Evolutionary conservation across 1,284 basidiomycete genomes (phyloP).

Genomic region (Ceratobasidium sp.): DNA sequence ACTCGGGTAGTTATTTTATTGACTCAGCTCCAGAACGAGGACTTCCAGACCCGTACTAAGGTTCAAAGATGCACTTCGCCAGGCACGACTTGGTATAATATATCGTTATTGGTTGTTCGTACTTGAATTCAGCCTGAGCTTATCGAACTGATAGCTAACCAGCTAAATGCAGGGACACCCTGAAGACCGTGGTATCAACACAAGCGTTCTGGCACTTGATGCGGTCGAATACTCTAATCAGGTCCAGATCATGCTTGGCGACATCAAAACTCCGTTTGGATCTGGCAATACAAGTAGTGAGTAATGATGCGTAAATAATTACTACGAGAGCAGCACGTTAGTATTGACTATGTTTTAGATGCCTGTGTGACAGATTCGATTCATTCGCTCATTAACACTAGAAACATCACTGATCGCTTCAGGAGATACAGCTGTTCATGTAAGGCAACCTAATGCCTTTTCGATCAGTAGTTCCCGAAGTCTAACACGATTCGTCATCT

Average conservation of each 20-base stretch:
- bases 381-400: background rate
- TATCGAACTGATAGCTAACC: background rate
- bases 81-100: background rate
- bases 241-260: background rate
- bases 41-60: background rate
- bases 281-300: background rate
- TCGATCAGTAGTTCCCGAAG: background rate
- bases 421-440: too few relatives aligned
- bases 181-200: background rate
- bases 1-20: background rate
- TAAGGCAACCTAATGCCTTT: too few relatives aligned
- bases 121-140: background rate
- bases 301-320: background rate
- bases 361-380: background rate
- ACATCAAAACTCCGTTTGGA: background rate
- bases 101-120: background rate
- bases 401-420: background rate
- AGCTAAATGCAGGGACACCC: too few relatives aligned
- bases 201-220: too few relatives aligned
- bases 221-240: background rate
- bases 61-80: background rate
- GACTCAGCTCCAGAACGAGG: conserved; percentile 7
- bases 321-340: background rate
- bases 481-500: background rate
- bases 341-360: too few relatives aligned